Conservation (phyloP, 768 basidiomycete genomes). For the Panaeolus papilionaceus region DNA sequence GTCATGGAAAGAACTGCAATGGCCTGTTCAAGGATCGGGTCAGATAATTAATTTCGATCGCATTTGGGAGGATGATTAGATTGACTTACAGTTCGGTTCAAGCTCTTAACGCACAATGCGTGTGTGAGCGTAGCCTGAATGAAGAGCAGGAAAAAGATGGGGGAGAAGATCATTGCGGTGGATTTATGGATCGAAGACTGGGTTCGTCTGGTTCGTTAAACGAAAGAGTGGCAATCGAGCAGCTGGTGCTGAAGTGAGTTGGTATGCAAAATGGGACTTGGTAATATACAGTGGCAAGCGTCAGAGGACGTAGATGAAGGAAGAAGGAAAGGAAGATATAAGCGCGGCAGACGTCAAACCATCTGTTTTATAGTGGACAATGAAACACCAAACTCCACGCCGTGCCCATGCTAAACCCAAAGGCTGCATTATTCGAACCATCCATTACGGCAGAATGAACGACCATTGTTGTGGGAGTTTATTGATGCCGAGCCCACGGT, state of each 20-base stretch:
- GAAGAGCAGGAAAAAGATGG: slow-evolving; percentile 5
- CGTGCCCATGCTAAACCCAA: slow-evolving; percentile 8
- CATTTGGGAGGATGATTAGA: neutral
- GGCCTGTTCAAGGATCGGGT: slow-evolving; percentile 29
- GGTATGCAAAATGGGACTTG: slow-evolving; percentile 4
- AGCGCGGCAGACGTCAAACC: neutral
- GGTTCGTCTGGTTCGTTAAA: neutral
- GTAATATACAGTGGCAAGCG: slow-evolving; percentile 6
- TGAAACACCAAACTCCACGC: slow-evolving; percentile 8
- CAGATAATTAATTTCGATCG: neutral
- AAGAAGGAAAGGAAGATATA: neutral
- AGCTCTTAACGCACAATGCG: neutral
- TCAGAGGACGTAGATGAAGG: neutral
- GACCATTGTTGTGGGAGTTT: slow-evolving; percentile 13
- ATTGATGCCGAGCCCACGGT: slow-evolving; percentile 9
- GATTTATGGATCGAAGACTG: neutral
- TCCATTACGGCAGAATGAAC: neutral
- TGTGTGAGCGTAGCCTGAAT: slow-evolving; percentile 2
- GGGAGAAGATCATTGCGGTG: neutral
- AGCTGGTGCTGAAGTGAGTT: slow-evolving; percentile 10
- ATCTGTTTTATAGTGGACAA: slow-evolving; percentile 10
- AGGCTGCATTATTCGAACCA: slow-evolving; percentile 11
- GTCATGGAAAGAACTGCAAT: slow-evolving; percentile 66
- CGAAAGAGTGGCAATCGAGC: neutral
- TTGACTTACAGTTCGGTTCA: neutral